A percentile compares a stretch with the other conserved stretches of the same genome.
Conservation (phyloP, 208 protist species). For the Porcisia deanei region DNA sequence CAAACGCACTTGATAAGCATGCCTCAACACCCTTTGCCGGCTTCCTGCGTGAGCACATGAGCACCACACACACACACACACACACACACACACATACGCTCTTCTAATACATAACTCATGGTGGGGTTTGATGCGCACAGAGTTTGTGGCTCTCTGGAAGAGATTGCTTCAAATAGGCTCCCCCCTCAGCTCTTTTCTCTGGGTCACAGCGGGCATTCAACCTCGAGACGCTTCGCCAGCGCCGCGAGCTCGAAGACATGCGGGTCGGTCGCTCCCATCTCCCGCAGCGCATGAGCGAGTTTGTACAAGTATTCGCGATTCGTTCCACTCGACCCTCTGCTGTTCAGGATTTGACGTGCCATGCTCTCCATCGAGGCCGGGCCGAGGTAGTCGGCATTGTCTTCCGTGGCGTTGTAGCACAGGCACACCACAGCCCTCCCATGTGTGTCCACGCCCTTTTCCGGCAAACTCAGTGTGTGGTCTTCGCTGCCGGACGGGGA, state of each 20-base stretch:
- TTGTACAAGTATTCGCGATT: constrained; percentile 82
- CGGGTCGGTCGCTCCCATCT: constrained; percentile 49
- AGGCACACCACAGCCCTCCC: constrained; percentile 46
- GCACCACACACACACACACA: neutral
- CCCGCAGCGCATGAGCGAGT: constrained; percentile 53
- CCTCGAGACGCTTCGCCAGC: constrained; percentile 35
- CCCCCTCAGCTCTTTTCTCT: neutral
- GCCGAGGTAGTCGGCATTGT: constrained; percentile 72
- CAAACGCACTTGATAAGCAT: neutral
- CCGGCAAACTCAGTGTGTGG: constrained; percentile 19
- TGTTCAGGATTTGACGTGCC: constrained; percentile 62
- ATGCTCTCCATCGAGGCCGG: constrained; percentile 54
- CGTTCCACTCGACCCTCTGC: constrained; percentile 53
- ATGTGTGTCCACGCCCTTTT: constrained; percentile 19
- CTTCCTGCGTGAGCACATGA: neutral
- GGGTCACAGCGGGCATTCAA: neutral
- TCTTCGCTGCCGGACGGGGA: neutral
- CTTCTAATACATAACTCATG: neutral
- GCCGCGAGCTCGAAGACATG: constrained; percentile 78
- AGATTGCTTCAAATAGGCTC: no score
- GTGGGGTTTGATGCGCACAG: neutral
- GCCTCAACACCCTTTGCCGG: neutral
- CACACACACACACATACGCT: neutral
- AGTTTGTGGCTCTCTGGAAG: no score
- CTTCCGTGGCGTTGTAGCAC: constrained; percentile 75